Evolutionary conservation across 1,284 basidiomycete species (phyloP), one percentile per base, ranked within the genome.

Genomic region (Melanopsichium pennsylvanicum): DNA sequence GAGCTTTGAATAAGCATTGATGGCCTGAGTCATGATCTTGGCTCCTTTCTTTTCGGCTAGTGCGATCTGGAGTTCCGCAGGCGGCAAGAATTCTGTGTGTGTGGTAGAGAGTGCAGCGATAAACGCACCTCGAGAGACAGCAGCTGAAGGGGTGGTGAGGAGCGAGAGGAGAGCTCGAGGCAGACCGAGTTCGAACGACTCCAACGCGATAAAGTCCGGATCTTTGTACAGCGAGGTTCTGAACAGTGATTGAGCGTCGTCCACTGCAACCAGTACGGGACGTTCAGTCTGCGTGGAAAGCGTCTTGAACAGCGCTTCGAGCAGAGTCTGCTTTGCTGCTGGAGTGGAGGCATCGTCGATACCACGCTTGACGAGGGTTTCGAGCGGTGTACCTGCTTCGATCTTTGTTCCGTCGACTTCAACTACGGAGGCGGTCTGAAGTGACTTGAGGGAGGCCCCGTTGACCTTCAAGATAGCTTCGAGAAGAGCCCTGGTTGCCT

Each of bases 201-300:
- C 87, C 51, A 97, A 86, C 6, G 83, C 75, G 10, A 85, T 83
- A 81, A 88, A 93, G 48, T 90, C 88, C 2, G 91, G 90, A 56
- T 92, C 88, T 34, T 88, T 87, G 83, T 96, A 97, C 16, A 84
- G 80, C 0, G 89, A 87, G 40, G 85, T 85, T 74, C 86, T 84
- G 80, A 91, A 94, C 27, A 96, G 83, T 0, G 90, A 85, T 78
- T 96, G 93, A 72, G 89, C 87, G 70, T 94, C 91, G 75, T 97
- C 94, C 1, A 96, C 83, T 0, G 92, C 93, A 23, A 95, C 82
- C 6, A 97, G 81, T 2, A 96, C 88, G 0, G 93, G 79, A 84
- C 81, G 45, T 85, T 89, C 80, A 0, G 83, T 87, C 79, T 97
- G 93, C 33, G 76, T 79, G 10, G 87, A 86, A 3, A 97, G 81